phyloP scores from a whole-genome alignment of 2,329 filamentous ascomycete species.

The Paramyrothecium roridum region DNA sequence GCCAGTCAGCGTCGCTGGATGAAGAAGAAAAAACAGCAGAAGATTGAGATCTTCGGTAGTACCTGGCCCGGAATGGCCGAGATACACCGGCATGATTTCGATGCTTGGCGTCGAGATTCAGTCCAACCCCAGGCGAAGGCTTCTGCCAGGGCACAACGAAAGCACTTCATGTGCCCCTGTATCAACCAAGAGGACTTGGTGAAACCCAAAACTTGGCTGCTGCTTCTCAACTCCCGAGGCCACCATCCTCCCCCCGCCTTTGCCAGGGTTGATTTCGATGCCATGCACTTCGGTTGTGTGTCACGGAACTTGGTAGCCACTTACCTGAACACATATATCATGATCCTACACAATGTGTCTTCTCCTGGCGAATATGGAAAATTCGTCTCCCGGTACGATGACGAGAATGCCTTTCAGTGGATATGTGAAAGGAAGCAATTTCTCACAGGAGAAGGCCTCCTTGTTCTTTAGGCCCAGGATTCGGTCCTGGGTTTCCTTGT shows the following conservation, averaged over 20 bases:
- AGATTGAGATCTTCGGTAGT: conserved; percentile 40
- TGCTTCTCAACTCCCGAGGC: conserved; percentile 52
- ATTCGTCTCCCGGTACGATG: conserved; percentile 27
- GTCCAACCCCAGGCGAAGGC: conserved; percentile 6
- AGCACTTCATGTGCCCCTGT: conserved; percentile 46
- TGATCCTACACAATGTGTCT: conserved; percentile 28
- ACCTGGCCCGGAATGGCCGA: conserved; percentile 48
- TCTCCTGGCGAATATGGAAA: conserved; percentile 29
- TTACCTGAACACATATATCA: conserved; percentile 25
- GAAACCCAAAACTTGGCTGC: conserved; percentile 36
- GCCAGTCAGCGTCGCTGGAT: conserved; percentile 51
- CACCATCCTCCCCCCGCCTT: conserved; percentile 44
- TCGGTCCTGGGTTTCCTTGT: conserved; percentile 45
- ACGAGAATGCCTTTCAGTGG: conserved; percentile 34
- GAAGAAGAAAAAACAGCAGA: conserved; percentile 47
- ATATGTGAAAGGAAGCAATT: conserved; percentile 30
- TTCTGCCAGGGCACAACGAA: conserved; percentile 12
- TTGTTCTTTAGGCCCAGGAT: conserved; percentile 49
- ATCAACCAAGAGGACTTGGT: conserved; percentile 56
- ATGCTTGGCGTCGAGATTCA: conserved; percentile 23
- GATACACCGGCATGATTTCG: conserved; percentile 50
- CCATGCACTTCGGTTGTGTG: conserved; percentile 24
- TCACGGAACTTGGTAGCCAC: conserved; percentile 17
- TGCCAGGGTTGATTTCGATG: conserved; percentile 37
- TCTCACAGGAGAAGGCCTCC: conserved; percentile 42